A percentile compares a stretch with the other conserved stretches of the same genome.
These are phyloP conservation scores for Peribolospora kevripleyi DNA, from an alignment of 768 basidiomycete genomes.

Conservation along the genomic window DNA sequence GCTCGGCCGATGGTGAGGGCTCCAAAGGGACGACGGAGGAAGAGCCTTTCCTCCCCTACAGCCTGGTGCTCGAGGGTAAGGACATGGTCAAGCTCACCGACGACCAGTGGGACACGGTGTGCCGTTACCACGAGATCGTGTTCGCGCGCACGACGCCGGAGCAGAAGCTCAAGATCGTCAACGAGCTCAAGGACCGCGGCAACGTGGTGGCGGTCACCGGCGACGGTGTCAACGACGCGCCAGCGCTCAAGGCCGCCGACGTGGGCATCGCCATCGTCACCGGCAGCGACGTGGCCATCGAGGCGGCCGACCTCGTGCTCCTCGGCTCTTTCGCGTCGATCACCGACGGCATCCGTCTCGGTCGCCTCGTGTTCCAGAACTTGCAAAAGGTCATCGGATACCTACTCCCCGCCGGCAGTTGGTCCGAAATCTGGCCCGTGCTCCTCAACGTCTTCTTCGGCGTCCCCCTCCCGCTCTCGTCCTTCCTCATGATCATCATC, in stretches of 20 bases:
- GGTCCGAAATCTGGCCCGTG: conserved; percentile 39
- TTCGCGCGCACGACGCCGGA: conserved; percentile 20
- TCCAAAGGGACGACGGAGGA: conserved; percentile 3
- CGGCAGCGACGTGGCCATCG: conserved; percentile 11
- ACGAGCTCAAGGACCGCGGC: conserved; percentile 29
- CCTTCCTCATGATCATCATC: conserved; percentile 29
- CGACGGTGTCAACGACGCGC: conserved; percentile 40
- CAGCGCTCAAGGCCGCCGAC: conserved; percentile 35
- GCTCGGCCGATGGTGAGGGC: conserved; percentile 19
- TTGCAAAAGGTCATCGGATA: conserved; percentile 19
- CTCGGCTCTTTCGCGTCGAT: conserved; percentile 10
- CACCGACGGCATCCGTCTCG: not conserved
- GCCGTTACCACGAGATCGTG: too few relatives aligned
- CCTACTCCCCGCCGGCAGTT: conserved; percentile 27
- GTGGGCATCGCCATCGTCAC: conserved; percentile 35
- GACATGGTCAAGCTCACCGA: conserved; percentile 20
- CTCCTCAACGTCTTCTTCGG: conserved; percentile 33
- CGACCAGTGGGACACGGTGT: conserved; percentile 16
- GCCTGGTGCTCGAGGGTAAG: conserved; percentile 16
- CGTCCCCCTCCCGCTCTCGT: conserved; percentile 34
- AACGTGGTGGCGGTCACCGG: conserved; percentile 41
- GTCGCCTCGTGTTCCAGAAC: conserved; percentile 38
- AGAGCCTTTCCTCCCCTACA: not conserved
- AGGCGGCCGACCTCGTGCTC: conserved; percentile 17
- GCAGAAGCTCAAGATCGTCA: conserved; percentile 41